Percentiles rank a stretch among this genome's conserved stretches.
These are phyloP conservation scores for Kandelia obovata DNA, from an alignment of 345 rosid species.

Conservation along the genomic window DNA sequence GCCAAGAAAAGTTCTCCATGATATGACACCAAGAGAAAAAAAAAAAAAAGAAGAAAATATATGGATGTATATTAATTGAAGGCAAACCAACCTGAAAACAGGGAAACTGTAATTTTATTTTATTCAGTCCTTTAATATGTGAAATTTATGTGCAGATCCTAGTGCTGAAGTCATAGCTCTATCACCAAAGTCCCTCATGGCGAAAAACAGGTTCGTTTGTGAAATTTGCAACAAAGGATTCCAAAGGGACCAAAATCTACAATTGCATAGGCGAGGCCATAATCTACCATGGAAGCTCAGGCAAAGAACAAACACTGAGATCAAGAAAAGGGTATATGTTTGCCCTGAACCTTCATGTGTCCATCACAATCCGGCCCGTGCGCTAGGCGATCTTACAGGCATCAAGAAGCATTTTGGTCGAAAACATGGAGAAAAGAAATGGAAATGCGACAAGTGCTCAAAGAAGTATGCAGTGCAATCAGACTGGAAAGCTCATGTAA, in stretches of 20 bases:
- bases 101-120: no score
- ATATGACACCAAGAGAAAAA: no score
- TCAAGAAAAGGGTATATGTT: conserved; percentile 48
- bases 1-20: no score
- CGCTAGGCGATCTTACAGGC: conserved; percentile 65
- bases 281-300: conserved; percentile 41
- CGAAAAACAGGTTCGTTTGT: conserved; percentile 29
- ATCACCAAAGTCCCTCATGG: conserved; percentile 24
- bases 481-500: conserved; percentile 70
- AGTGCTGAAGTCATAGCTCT: conserved; percentile 35
- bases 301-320: conserved; percentile 25
- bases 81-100: no score
- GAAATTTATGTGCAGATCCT: conserved; percentile 27
- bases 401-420: conserved; percentile 70
- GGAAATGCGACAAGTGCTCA: conserved; percentile 61
- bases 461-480: conserved; percentile 66
- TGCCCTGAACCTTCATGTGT: conserved; percentile 60
- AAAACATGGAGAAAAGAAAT: conserved; percentile 69
- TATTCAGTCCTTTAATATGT: no score
- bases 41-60: no score
- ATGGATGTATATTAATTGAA: no score
- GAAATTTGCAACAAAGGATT: conserved; percentile 32
- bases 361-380: conserved; percentile 62
- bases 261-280: conserved; percentile 29
- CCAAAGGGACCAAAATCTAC: conserved; percentile 35